Conservation (phyloP, 306 rosid species). For the Begonia fuchsioides region DNA sequence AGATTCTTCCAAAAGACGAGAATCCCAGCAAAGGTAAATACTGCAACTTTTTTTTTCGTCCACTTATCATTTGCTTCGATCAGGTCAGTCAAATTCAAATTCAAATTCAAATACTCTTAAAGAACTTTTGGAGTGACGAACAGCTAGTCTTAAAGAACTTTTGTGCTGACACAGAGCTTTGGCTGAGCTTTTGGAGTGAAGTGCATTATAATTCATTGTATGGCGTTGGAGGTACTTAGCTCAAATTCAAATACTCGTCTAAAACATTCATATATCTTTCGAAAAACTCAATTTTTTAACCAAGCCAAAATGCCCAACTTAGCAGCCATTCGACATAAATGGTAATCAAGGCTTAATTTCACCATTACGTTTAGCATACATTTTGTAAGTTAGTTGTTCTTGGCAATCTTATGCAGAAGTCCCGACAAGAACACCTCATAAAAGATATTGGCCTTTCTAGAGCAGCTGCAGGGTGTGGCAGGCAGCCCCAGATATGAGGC, state of each 20-base stretch:
- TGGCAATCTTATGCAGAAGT: slow-evolving; percentile 43
- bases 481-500: no score
- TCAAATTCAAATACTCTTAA: no score
- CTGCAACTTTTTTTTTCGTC: not conserved
- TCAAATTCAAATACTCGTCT: not conserved
- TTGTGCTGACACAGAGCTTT: slow-evolving; percentile 36
- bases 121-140: no score
- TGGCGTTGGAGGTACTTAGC: slow-evolving; percentile 48
- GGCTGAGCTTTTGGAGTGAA: slow-evolving; percentile 99
- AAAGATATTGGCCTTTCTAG: slow-evolving; percentile 90
- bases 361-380: slow-evolving; percentile 1
- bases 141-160: no score
- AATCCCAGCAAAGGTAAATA: slow-evolving; percentile 46
- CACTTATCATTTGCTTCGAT: no score
- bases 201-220: slow-evolving; percentile 91
- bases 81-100: no score
- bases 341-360: not conserved
- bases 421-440: slow-evolving; percentile 49
- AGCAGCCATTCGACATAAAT: no score
- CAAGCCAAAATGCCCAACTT: no score
- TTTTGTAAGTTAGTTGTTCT: not conserved
- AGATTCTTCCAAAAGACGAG: slow-evolving; percentile 79
- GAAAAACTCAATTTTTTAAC: no score
- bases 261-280: no score
- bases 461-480: not conserved